Evolutionary conservation across 176 grass and related monocot genomes (phyloP).

Genomic region (Avena atlantica): DNA sequence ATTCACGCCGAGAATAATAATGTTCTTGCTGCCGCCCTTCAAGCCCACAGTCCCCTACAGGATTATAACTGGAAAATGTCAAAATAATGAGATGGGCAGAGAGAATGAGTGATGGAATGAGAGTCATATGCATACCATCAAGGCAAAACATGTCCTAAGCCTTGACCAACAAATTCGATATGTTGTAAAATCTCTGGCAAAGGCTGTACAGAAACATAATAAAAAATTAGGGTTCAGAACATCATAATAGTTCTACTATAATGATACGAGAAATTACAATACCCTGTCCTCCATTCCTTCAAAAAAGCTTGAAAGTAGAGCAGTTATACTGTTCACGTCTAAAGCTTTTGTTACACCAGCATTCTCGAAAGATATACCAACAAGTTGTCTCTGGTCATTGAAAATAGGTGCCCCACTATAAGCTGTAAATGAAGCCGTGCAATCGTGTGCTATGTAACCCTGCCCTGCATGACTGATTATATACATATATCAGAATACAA

Average conservation of each 20-base stretch:
- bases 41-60: background rate
- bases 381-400: background rate
- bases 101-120: background rate
- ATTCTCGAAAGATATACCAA: background rate
- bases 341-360: background rate
- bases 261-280: background rate
- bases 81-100: background rate
- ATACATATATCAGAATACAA: background rate
- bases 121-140: background rate
- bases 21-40: background rate
- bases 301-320: background rate
- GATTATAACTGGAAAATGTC: background rate
- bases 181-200: background rate
- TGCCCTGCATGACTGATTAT: background rate
- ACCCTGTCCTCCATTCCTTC: background rate
- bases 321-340: background rate
- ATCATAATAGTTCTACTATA: background rate
- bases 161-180: background rate
- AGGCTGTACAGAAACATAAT: background rate
- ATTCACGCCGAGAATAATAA: background rate
- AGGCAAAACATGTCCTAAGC: background rate
- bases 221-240: background rate
- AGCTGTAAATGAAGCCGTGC: background rate
- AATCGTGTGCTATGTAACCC: background rate
- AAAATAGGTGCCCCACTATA: background rate